Base-by-base conservation (phyloP, 1,284 basidiomycete species). In the Moesziomyces globuligerus region DNA sequence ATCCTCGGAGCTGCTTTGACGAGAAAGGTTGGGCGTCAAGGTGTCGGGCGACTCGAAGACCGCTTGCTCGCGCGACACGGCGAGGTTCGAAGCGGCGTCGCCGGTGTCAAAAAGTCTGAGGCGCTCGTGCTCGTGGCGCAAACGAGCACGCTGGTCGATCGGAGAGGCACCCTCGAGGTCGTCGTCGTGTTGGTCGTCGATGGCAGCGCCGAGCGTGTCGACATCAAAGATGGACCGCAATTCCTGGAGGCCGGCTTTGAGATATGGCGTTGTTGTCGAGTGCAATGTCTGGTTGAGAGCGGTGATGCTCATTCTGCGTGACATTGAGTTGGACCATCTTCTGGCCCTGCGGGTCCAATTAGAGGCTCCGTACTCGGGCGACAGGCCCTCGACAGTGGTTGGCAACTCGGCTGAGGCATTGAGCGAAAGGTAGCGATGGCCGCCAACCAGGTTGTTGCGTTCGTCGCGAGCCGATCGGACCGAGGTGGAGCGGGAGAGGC, bases 191-290 rank as follows among this genome's bases (percentile, higher is more conserved):
- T 50, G 24, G 29, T 48, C 58, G n/a, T 62, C 54, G 29, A 48
- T 47, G 3, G 47, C 53, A 13, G 24, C 39, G 20, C 67, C 60
- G 11, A 71, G 52, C 4, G 68, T 58, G 36, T 76, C 74, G 24
- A 76, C 74, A 39, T 76, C 74, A 61, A 76, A 76, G 44, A 76
- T 76, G 48, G 67, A 71, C 24, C 72, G 46, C 29, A 76, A 52
- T 38, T 76, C 74, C 47, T 76, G 68, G n/a, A 76, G 51, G 13
- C 74, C 74, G 9, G 74, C 74, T 26, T 66, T 65, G 42, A 76
- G 62, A 28, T 67, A 74, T 7, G 74, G 74, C 25, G 72, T 57
- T 3, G 74, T 61, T 2, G 68, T 65, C 32, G 68, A 71, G 7
- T 66, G 66, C 5, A 71, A 32, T 25, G 67, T 65, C 10, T 65